Evolutionary conservation across 1,284 basidiomycete species (phyloP).

Genomic region (Trametes sp.): DNA sequence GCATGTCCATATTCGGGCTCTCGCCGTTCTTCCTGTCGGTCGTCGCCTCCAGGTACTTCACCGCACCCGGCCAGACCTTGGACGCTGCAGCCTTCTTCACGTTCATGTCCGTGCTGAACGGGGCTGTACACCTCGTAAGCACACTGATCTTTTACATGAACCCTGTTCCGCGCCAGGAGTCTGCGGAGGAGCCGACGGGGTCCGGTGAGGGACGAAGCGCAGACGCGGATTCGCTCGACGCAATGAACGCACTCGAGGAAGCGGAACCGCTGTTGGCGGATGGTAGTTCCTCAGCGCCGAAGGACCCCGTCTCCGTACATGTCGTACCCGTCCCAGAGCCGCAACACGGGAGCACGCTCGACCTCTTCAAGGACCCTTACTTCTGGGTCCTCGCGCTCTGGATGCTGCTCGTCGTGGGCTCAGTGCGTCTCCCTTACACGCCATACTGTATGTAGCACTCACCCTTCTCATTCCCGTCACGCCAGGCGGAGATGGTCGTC

Average conservation of each 20-base stretch:
- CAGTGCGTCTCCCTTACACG: conserved; percentile 52
- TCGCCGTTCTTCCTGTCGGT: conserved; percentile 78
- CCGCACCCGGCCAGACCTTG: conserved; percentile 53
- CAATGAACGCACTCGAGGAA: conserved; percentile 5
- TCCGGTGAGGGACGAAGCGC: background rate
- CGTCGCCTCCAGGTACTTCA: conserved; percentile 68
- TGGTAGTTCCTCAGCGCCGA: conserved; percentile 23
- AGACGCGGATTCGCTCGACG: conserved; percentile 4
- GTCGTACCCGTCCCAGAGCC: conserved; percentile 39
- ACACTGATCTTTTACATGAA: conserved; percentile 39
- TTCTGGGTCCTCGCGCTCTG: conserved; percentile 64
- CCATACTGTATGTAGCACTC: background rate
- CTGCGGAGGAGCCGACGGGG: background rate
- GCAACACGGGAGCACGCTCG: conserved; percentile 46
- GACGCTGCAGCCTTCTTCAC: conserved; percentile 62
- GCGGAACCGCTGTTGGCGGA: conserved; percentile 18
- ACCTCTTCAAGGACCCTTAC: conserved; percentile 59
- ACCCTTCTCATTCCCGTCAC: background rate
- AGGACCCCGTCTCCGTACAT: conserved; percentile 41
- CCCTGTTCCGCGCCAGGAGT: background rate
- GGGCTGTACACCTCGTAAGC: conserved; percentile 61
- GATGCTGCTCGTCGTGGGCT: conserved; percentile 62
- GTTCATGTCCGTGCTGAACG: conserved; percentile 64
- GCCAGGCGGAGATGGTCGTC: conserved; percentile 81
- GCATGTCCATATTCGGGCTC: conserved; percentile 76